These are phyloP conservation scores for Apiospora aurea DNA, from an alignment of 2,329 filamentous ascomycete genomes.

Conservation along the genomic window DNA sequence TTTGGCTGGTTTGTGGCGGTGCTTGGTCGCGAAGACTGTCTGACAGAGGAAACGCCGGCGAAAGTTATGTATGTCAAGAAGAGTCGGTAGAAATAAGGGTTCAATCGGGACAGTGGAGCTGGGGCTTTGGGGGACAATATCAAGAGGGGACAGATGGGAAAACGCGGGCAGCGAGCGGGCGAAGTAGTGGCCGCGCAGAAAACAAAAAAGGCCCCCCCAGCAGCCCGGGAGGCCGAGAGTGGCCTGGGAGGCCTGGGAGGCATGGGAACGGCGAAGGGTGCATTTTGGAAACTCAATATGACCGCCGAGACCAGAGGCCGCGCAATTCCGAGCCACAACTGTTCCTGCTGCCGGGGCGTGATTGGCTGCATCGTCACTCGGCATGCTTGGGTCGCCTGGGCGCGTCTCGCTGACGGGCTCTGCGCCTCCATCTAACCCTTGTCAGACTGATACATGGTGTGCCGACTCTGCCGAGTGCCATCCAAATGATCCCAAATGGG, in stretches of 20 bases:
- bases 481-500: background rate
- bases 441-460: slow-evolving; percentile 11
- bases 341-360: background rate
- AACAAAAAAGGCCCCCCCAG: background rate
- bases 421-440: slow-evolving; percentile 1
- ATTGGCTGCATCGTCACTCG: slow-evolving; percentile 20
- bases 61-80: slow-evolving; percentile 3
- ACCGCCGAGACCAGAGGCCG: slow-evolving; percentile 13
- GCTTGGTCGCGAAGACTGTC: slow-evolving; percentile 1
- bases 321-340: slow-evolving; percentile 9
- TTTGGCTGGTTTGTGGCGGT: slow-evolving; percentile 4
- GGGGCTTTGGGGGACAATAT: background rate
- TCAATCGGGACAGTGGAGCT: slow-evolving; percentile 9
- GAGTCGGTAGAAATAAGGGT: slow-evolving; percentile 13
- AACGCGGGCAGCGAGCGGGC: background rate
- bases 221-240: slow-evolving; percentile 5
- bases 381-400: slow-evolving; percentile 16
- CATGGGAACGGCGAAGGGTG: background rate
- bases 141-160: background rate
- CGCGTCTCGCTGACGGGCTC: slow-evolving; percentile 11
- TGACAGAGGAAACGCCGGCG: background rate
- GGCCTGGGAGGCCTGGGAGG: background rate
- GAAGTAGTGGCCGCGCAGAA: background rate
- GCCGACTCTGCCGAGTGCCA: slow-evolving; percentile 7
- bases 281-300: slow-evolving; percentile 15